A percentile compares a stretch with the other conserved stretches of the same genome.
phyloP scores from a whole-genome alignment of 805 yeast species.

The Saturnispora quitensis region DNA sequence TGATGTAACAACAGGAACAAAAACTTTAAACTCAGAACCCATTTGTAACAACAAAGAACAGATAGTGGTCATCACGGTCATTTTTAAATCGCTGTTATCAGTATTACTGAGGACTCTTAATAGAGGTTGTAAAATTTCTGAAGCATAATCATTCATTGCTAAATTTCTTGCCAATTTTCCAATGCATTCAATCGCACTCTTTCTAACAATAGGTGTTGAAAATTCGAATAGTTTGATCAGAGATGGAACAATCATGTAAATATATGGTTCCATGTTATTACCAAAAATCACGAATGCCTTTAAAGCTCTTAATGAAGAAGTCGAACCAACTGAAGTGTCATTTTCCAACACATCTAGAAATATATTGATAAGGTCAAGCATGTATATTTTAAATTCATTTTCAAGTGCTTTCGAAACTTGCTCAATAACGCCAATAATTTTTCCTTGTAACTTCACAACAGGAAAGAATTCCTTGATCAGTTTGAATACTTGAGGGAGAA shows the following conservation, averaged over 20 bases:
- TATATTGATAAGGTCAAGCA: conserved; percentile 69
- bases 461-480: conserved; percentile 68
- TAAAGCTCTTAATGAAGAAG: conserved; percentile 63
- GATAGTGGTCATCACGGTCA: conserved; percentile 67
- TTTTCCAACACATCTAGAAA: conserved; percentile 69
- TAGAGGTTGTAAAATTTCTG: conserved; percentile 82
- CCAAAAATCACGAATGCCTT: conserved; percentile 83
- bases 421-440: conserved; percentile 73
- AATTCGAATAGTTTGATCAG: conserved; percentile 73
- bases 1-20: conserved; percentile 72
- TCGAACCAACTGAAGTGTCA: conserved; percentile 52
- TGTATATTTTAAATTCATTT: conserved; percentile 81
- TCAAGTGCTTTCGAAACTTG: conserved; percentile 78
- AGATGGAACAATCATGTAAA: conserved; percentile 80
- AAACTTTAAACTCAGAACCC: conserved; percentile 76
- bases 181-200: conserved; percentile 70
- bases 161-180: conserved; percentile 73
- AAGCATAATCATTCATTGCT: conserved; percentile 75
- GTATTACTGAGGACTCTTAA: conserved; percentile 47
- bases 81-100: conserved; percentile 45
- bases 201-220: conserved; percentile 51
- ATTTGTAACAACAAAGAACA: conserved; percentile 71
- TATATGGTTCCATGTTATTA: conserved; percentile 76
- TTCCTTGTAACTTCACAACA: conserved; percentile 56
- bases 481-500: conserved; percentile 62